Evolutionary conservation across 1,284 basidiomycete species (phyloP).

Genomic region (Leccinum subrobustum): DNA sequence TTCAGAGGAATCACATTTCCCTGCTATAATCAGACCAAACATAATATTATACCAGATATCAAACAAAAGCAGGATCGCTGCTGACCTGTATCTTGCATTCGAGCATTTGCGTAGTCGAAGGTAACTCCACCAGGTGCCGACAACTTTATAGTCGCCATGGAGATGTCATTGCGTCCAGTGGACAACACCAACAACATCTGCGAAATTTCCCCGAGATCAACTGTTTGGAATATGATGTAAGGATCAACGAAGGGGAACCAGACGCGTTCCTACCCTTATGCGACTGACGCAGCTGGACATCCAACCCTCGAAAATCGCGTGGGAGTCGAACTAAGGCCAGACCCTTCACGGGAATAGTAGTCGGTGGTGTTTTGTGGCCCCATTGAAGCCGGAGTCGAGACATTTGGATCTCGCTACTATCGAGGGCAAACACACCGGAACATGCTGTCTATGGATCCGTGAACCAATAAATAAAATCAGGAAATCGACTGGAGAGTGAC

Average conservation of each 20-base stretch:
- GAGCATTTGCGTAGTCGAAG: slow-evolving; percentile 49
- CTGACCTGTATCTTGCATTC: slow-evolving; percentile 40
- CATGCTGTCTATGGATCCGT: slow-evolving; percentile 52
- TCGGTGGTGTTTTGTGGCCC: slow-evolving; percentile 40
- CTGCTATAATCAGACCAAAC: slow-evolving; percentile 11
- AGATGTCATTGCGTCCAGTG: slow-evolving; percentile 65
- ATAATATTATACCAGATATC: slow-evolving; percentile 12
- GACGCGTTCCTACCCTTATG: slow-evolving; percentile 48
- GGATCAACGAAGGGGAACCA: slow-evolving; percentile 4
- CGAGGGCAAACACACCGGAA: slow-evolving; percentile 59
- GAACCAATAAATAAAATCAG: neutral
- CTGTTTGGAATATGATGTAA: slow-evolving; percentile 37
- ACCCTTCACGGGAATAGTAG: slow-evolving; percentile 26
- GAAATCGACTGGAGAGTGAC: slow-evolving; percentile 27
- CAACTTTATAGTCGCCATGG: slow-evolving; percentile 52
- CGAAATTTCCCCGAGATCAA: slow-evolving; percentile 63
- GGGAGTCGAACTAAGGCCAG: slow-evolving; percentile 55
- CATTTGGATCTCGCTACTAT: slow-evolving; percentile 59
- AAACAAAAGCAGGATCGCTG: slow-evolving; percentile 2
- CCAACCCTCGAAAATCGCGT: slow-evolving; percentile 55
- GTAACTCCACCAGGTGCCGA: slow-evolving; percentile 49
- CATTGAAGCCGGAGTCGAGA: slow-evolving; percentile 60
- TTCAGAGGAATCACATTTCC: slow-evolving; percentile 36
- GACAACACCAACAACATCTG: slow-evolving; percentile 54
- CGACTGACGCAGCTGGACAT: slow-evolving; percentile 60